phyloP scores from a whole-genome alignment of 805 yeast species.

The Candida adriatica region DNA sequence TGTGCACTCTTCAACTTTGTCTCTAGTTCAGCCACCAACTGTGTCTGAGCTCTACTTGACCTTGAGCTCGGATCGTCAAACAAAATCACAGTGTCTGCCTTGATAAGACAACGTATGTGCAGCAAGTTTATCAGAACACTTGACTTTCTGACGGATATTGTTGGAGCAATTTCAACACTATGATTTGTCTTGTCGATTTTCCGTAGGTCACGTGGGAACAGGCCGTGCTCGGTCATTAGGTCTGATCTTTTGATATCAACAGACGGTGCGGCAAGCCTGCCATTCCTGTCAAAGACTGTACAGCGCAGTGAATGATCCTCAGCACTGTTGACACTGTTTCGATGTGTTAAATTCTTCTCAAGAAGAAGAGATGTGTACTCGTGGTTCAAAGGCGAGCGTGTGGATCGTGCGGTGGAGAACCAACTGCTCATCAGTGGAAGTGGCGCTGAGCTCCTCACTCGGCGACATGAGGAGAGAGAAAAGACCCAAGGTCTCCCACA shows the following conservation, averaged over 20 bases:
- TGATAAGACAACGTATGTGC: conserved; percentile 74
- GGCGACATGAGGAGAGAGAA: too few species aligned
- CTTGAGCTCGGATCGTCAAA: conserved; percentile 64
- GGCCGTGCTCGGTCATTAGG: conserved; percentile 64
- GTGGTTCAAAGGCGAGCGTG: too few species aligned
- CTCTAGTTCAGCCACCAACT: conserved; percentile 77
- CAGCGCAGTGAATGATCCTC: conserved; percentile 52
- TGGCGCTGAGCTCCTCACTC: too few species aligned
- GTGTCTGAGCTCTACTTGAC: conserved; percentile 60
- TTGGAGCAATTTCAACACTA: conserved; percentile 72
- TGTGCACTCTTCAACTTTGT: conserved; percentile 42
- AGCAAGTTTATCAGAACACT: conserved; percentile 68
- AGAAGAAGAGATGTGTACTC: conserved; percentile 26
- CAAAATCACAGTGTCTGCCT: conserved; percentile 60
- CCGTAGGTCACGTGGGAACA: conserved; percentile 84
- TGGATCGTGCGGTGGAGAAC: too few species aligned
- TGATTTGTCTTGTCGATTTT: conserved; percentile 63
- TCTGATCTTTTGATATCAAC: conserved; percentile 68
- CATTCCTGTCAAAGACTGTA: conserved; percentile 68
- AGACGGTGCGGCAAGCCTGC: conserved; percentile 64
- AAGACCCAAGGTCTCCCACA: too few species aligned
- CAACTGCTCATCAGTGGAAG: too few species aligned
- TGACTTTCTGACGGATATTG: conserved; percentile 65
- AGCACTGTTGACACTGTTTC: conserved; percentile 27
- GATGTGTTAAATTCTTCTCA: conserved; percentile 32